These are phyloP conservation scores for Cucurbita maxima DNA, from an alignment of 306 rosid genomes.

Conservation along the genomic window DNA sequence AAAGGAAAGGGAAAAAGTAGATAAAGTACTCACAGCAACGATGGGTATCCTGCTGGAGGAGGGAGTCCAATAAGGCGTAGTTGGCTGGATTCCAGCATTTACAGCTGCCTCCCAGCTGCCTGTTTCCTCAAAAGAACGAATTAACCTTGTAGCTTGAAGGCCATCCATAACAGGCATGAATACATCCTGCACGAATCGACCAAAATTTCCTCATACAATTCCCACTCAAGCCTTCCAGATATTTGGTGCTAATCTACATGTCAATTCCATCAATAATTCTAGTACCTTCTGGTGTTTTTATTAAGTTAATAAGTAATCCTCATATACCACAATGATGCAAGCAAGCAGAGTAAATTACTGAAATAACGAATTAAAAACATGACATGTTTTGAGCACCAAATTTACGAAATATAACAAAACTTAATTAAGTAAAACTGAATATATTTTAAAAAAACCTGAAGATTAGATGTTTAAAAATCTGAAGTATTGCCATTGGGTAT, in stretches of 20 bases:
- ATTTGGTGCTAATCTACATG: too few relatives aligned
- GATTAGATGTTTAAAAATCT: background rate
- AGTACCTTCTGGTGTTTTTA: too few relatives aligned
- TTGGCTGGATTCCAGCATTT: constrained; percentile 41
- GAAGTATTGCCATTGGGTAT: too few relatives aligned
- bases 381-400: background rate
- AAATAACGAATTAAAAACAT: background rate
- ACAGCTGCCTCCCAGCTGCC: constrained; percentile 78
- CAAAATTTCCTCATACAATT: background rate
- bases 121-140: constrained; percentile 75
- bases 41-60: constrained; percentile 36
- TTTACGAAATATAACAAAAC: background rate
- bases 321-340: too few relatives aligned
- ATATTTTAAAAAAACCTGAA: too few relatives aligned
- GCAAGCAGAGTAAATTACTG: background rate
- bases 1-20: background rate
- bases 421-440: background rate
- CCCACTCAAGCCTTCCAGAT: too few relatives aligned
- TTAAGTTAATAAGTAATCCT: too few relatives aligned
- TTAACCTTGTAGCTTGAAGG: constrained; percentile 72
- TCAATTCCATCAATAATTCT: too few relatives aligned
- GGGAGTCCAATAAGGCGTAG: constrained; percentile 8
- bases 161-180: constrained; percentile 95
- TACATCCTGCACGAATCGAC: constrained; percentile 48
- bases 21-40: constrained; percentile 45